Conservation (phyloP, 2,329 filamentous ascomycete species). For the Fusarium fracticaudum region DNA sequence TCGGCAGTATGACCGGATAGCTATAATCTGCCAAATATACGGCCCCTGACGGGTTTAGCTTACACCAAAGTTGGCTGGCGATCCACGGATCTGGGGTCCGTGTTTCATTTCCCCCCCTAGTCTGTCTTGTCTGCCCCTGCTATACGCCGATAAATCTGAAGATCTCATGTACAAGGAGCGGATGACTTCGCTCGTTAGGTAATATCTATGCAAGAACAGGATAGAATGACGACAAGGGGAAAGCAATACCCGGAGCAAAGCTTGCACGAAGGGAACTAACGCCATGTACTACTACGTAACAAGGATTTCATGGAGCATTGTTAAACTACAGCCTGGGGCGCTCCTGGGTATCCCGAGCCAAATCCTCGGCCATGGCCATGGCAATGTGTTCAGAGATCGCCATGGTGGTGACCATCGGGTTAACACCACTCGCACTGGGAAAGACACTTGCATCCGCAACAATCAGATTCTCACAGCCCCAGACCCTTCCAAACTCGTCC, state of each 20-base stretch:
- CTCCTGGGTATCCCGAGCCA: background rate
- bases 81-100: background rate
- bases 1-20: background rate
- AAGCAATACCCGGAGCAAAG: background rate
- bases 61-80: background rate
- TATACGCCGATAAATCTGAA: background rate
- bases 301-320: no score
- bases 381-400: background rate
- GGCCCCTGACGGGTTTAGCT: background rate
- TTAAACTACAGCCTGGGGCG: background rate
- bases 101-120: background rate
- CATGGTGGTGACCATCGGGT: background rate
- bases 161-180: background rate
- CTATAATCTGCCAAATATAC: background rate
- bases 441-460: background rate
- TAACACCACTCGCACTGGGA: background rate
- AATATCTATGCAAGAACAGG: background rate
- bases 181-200: background rate
- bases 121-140: background rate
- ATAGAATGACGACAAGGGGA: background rate
- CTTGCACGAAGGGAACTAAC: background rate
- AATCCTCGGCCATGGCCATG: background rate
- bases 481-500: background rate
- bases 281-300: no score
- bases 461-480: background rate